Base-by-base conservation (phyloP, 192 early-diverging fungal genomes). In the Gaertneriomyces sp. region DNA sequence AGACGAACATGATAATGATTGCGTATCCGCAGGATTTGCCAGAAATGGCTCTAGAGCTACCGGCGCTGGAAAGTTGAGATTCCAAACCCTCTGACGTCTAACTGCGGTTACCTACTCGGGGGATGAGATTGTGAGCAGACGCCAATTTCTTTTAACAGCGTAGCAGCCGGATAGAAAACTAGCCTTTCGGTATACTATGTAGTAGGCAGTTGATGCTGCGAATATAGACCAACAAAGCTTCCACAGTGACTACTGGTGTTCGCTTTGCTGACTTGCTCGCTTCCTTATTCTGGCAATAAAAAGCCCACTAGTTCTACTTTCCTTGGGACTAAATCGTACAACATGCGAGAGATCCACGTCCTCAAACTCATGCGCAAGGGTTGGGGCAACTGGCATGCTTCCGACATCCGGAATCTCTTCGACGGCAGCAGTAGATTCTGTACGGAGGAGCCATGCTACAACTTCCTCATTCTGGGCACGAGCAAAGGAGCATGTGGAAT, bases 231-330 rank as follows among this genome's bases (percentile, higher is more conserved):
- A 33, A 33, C 25, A 33, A 33, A 33, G 1, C 25, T 33, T 33
- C 25, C 25, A 2, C 25, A 51, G 49, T 51, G 3, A 17, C 49
- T 51, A 6, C n/a, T 6, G 20, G n/a, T 17, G 49, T 51, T 51
- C n/a, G 6, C 49, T 49, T 17, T 51, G 20, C 49, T 51, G n/a
- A 51, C 20, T 17, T 51, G 55, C 55, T 38, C 59, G 17, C 44
- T 95, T 95, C 64, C 76, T 73, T 66, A 95, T 85, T 63, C 88
- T 70, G 20, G 90, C 90, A 51, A 94, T 78, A 72, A 95, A 94
- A 53, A 92, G 82, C 7, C 90, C 90, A 58, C 87, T 89, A 12
- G 89, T 92, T 9, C 74, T 58, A 41, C 85, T 88, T 14, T 71
- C 69, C 20, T 82, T 45, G 3, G 90, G 90, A 70, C 87, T 85